These are phyloP conservation scores for Phaeotremella fagi DNA, from an alignment of 768 basidiomycete species.

Conservation along the genomic window DNA sequence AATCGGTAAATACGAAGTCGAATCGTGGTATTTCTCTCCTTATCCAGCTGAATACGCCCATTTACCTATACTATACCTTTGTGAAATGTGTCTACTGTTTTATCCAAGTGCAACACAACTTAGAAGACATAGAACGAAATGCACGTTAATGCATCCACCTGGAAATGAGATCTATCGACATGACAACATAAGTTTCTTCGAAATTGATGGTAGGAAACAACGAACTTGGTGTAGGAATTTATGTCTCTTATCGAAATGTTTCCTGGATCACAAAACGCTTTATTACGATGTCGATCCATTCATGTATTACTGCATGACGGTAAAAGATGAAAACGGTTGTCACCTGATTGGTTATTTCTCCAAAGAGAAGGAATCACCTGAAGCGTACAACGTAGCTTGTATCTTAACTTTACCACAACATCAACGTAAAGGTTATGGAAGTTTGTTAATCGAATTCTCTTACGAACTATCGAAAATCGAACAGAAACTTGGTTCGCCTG, in stretches of 20 bases:
- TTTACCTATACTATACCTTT: conserved; percentile 89
- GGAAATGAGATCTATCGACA: conserved; percentile 99
- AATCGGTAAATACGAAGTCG: conserved; percentile 93
- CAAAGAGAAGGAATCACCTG: conserved; percentile 97
- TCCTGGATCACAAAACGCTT: conserved; percentile 97
- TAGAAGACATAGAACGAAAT: conserved; percentile 81
- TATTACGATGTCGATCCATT: conserved; percentile 99
- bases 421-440: conserved; percentile 92
- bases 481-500: conserved; percentile 89
- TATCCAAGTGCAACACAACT: conserved; percentile 88
- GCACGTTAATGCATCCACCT: conserved; percentile 86
- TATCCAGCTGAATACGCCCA: conserved; percentile 98
- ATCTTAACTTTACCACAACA: conserved; percentile 98
- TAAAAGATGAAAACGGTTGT: conserved; percentile 81
- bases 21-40: conserved; percentile 99
- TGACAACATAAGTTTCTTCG: conserved; percentile 95
- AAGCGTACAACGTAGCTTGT: conserved; percentile 98
- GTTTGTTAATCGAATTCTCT: conserved; percentile 93
- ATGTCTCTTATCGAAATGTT: conserved; percentile 93
- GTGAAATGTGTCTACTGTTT: conserved; percentile 95
- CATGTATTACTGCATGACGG: conserved; percentile 98
- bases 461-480: conserved; percentile 97
- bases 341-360: conserved; percentile 98
- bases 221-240: conserved; percentile 94
- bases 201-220: conserved; percentile 95